phyloP scores from a whole-genome alignment of 2,329 filamentous ascomycete species.

The Nothomitra cinnamomea region DNA sequence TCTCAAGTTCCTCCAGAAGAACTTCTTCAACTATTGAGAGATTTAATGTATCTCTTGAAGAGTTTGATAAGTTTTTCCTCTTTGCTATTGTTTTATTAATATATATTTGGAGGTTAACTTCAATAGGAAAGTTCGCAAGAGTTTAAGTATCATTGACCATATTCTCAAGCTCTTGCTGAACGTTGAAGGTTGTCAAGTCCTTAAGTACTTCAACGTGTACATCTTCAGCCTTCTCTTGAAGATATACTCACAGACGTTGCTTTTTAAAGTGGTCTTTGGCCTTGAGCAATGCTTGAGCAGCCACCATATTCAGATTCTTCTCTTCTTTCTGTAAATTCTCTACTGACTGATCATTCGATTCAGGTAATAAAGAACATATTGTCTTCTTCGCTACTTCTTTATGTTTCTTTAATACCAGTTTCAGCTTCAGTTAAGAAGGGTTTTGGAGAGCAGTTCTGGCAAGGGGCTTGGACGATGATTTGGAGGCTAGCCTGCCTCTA shows the following conservation, averaged over 20 bases:
- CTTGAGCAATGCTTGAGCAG: neutral
- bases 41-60: neutral
- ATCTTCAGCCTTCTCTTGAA: neutral
- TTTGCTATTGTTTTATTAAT: neutral
- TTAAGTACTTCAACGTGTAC: neutral
- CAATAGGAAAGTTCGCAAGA: neutral
- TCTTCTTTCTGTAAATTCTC: neutral
- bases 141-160: neutral
- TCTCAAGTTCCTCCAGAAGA: too few species aligned
- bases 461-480: neutral
- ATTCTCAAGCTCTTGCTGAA: neutral
- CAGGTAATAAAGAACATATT: neutral
- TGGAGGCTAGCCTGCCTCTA: neutral
- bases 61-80: too few species aligned
- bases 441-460: neutral
- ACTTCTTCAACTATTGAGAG: too few species aligned
- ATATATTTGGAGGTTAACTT: neutral
- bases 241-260: neutral
- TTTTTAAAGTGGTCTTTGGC: neutral
- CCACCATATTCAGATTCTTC: neutral
- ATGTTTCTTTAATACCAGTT: neutral
- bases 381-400: neutral
- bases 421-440: neutral
- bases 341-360: neutral
- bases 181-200: neutral